Conservation (phyloP, 2,329 filamentous ascomycete genomes). For the Rhinocladiella similis region DNA sequence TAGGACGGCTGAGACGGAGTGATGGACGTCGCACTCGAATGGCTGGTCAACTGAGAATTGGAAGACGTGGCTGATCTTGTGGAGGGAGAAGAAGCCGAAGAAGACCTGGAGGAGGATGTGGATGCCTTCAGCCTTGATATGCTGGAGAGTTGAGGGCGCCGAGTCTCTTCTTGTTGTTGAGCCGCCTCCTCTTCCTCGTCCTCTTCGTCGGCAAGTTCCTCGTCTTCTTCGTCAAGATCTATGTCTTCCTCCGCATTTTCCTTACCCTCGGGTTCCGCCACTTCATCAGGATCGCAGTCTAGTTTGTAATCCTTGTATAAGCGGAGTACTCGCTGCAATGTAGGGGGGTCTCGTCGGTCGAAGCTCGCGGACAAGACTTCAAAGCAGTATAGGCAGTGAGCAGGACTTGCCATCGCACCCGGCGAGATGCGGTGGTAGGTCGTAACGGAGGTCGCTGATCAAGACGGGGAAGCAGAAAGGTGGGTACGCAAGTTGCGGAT, state of each 20-base stretch:
- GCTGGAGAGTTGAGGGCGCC: conserved; percentile 29
- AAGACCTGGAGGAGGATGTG: conserved; percentile 33
- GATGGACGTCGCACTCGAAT: conserved; percentile 51
- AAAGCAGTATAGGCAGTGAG: conserved; percentile 92
- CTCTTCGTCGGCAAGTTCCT: conserved; percentile 37
- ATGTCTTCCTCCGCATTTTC: conserved; percentile 16
- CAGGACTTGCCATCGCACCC: conserved; percentile 71
- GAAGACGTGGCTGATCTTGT: conserved; percentile 48
- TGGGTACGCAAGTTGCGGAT: neutral
- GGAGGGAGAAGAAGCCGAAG: conserved; percentile 39
- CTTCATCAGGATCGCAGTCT: conserved; percentile 26
- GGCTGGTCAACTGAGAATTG: conserved; percentile 40
- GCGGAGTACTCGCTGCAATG: conserved; percentile 67
- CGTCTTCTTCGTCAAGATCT: conserved; percentile 31
- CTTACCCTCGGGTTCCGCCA: conserved; percentile 6
- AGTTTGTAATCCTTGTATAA: conserved; percentile 60
- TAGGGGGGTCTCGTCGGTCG: conserved; percentile 65
- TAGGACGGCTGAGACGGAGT: conserved; percentile 48
- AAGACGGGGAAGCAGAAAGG: neutral
- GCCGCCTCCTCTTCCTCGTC: conserved; percentile 23
- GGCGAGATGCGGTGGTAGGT: neutral
- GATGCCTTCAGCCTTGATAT: conserved; percentile 31
- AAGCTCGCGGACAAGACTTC: conserved; percentile 78
- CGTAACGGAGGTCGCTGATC: neutral
- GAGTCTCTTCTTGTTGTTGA: conserved; percentile 13